Evolutionary conservation across 179 eudicot genomes (phyloP), one percentile per base, ranked within the genome.

Genomic region (Patellifolia procumbens): DNA sequence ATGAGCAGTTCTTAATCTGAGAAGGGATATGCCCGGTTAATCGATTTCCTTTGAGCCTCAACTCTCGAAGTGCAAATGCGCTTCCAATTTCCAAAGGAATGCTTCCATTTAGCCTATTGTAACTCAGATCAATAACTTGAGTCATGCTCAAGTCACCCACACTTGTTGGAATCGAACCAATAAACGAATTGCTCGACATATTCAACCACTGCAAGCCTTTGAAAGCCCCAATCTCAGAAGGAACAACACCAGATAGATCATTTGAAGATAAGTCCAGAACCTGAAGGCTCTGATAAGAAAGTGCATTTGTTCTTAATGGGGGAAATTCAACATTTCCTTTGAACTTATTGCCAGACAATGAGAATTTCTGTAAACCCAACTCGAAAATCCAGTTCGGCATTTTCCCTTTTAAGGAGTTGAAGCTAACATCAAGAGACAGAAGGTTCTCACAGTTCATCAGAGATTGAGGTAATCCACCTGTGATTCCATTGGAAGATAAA

Each of bases 311-410:
- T 69, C 74, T 63, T 2, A 65, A 26, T 45, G 77, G 53, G 37
- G 86, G 82, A 32, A 34, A 83, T 34, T 80, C 86, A 29, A 90
- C 72, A 56, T 42, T 82, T 49, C 97, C 97, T 74, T 45, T 86
- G 52, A 87, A 77, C 58, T 70, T 81, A 77, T 92, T 92, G 39
- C 85, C 88, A 39, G 87, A 85, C 17, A 91, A 73, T 51, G 86
- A 86, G 46, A 89, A 52, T 72, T 74, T 74, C 69, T 79, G 87
- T 59, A 90, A 76, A n/a, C 91, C 87, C 79, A 89, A 76, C 68
- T 74, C 71, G 51, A 93, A 93, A 77, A 84, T 28, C 98, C 97
- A 91, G 56, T 82, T 74, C 35, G 98, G 97, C 58, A 91, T 63
- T 62, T 80, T 81, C 34, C 98, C 98, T 16, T 77, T 81, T 48